Conservation (phyloP, 176 grass and related monocot species). For the Stipa capillata region DNA sequence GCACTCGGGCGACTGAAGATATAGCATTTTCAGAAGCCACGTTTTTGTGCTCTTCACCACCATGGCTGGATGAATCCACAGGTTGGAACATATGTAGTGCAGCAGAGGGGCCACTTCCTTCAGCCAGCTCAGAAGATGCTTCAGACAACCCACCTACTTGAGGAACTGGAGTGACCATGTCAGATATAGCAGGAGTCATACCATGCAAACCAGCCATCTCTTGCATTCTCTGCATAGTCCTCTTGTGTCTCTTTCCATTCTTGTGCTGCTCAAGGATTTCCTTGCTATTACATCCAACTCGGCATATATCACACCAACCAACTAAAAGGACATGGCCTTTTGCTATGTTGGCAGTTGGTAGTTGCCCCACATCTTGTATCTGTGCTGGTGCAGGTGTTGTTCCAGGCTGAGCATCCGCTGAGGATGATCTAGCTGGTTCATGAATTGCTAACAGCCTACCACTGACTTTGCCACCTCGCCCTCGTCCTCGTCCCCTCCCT, state of each 20-base stretch:
- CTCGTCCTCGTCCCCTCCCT: slow-evolving; percentile 16
- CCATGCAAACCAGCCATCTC: slow-evolving; percentile 35
- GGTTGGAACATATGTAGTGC: neutral
- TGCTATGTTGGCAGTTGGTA: neutral
- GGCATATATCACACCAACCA: slow-evolving; percentile 65
- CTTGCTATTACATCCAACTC: slow-evolving; percentile 55
- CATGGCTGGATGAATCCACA: neutral
- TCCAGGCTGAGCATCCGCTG: neutral
- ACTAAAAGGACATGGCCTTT: neutral
- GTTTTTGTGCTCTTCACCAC: neutral
- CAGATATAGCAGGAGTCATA: neutral
- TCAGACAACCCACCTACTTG: neutral
- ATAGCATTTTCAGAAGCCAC: neutral
- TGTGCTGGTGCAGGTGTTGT: neutral
- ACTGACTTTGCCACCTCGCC: neutral
- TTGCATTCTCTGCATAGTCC: slow-evolving; percentile 50
- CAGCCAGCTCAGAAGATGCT: slow-evolving; percentile 1
- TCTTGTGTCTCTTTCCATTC: slow-evolving; percentile 55
- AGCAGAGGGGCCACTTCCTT: neutral
- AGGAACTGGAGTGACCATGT: neutral
- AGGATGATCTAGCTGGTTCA: neutral
- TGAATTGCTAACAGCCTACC: neutral
- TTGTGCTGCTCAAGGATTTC: slow-evolving; percentile 54
- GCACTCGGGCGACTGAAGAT: neutral
- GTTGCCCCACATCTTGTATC: neutral